Conservation (phyloP, 2,329 filamentous ascomycete species). For the Diaporthe sp. region DNA sequence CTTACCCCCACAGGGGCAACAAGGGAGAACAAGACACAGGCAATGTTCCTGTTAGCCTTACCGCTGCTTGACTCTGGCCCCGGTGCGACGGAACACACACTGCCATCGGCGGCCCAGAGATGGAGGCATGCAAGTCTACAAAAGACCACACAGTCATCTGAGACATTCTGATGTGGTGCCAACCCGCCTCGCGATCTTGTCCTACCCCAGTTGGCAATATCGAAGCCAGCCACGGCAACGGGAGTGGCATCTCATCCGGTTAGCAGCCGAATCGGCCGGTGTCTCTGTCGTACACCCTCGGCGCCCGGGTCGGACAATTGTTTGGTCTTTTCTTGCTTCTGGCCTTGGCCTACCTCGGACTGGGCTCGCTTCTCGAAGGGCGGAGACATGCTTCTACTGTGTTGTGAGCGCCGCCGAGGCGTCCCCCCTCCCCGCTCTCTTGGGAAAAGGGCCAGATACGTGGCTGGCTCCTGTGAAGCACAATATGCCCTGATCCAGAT, state of each 20-base stretch:
- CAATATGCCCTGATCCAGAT: slow-evolving; percentile 14
- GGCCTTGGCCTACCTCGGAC: slow-evolving; percentile 21
- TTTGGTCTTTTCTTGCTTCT: slow-evolving; percentile 19
- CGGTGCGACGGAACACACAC: neutral
- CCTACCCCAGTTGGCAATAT: slow-evolving; percentile 13
- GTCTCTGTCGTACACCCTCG: slow-evolving; percentile 21
- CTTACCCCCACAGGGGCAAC: slow-evolving; percentile 1
- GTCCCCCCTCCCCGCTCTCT: neutral
- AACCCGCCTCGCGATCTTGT: slow-evolving; percentile 20
- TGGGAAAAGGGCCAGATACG: slow-evolving; percentile 7
- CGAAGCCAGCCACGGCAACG: slow-evolving; percentile 27
- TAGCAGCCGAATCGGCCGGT: slow-evolving; percentile 22
- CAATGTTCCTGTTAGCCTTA: slow-evolving; percentile 23
- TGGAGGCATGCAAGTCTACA: neutral
- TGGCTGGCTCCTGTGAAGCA: slow-evolving; percentile 27
- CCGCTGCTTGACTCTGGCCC: slow-evolving; percentile 16
- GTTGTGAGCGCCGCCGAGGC: neutral
- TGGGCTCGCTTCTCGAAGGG: slow-evolving; percentile 20
- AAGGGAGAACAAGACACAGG: neutral
- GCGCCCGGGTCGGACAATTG: slow-evolving; percentile 21
- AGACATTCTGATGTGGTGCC: slow-evolving; percentile 18
- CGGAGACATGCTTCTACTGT: slow-evolving; percentile 1
- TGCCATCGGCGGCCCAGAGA: neutral
- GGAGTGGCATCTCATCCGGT: slow-evolving; percentile 29
- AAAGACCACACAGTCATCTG: slow-evolving; percentile 20